A percentile compares a stretch with the other conserved stretches of the same genome.
Evolutionary conservation across 1,284 basidiomycete species (phyloP).

Genomic region (Chalciporus sp.): DNA sequence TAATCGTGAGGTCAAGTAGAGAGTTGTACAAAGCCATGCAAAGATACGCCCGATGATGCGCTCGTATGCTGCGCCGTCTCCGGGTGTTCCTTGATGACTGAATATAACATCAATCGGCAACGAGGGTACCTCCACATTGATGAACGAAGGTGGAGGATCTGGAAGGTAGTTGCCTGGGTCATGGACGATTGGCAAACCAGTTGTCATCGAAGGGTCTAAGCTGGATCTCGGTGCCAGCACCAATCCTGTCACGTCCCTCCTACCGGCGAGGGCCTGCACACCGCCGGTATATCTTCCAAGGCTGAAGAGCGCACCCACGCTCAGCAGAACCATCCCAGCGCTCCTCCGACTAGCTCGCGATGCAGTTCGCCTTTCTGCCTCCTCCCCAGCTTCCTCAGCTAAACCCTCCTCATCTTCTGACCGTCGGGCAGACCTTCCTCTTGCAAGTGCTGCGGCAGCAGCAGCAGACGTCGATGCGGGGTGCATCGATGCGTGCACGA

Average conservation of each 20-base stretch:
- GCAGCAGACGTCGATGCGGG: conserved; percentile 29
- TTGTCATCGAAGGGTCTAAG: conserved; percentile 1
- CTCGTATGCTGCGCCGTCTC: conserved; percentile 44
- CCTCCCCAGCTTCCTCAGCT: conserved; percentile 28
- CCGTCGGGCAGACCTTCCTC: conserved; percentile 52
- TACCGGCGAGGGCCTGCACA: conserved; percentile 28
- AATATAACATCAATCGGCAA: conserved; percentile 11
- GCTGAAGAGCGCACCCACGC: conserved; percentile 69
- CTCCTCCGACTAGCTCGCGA: conserved; percentile 65
- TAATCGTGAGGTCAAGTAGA: conserved; percentile 89
- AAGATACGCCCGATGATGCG: conserved; percentile 83
- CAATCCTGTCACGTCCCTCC: conserved; percentile 35
- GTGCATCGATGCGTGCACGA: conserved; percentile 36
- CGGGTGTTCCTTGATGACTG: conserved; percentile 30
- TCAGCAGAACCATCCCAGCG: conserved; percentile 73
- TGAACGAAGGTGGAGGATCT: background rate
- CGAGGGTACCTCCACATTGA: conserved; percentile 27
- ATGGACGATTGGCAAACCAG: conserved; percentile 10
- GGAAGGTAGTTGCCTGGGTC: background rate
- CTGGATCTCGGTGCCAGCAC: conserved; percentile 33
- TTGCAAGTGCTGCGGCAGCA: conserved; percentile 30
- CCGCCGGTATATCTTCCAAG: conserved; percentile 51
- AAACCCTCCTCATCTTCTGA: conserved; percentile 27
- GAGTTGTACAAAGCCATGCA: conserved; percentile 89
- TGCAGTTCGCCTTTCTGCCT: conserved; percentile 37